Evolutionary conservation across 1,284 basidiomycete species (phyloP).

Genomic region (Ustilago vetiveriae): DNA sequence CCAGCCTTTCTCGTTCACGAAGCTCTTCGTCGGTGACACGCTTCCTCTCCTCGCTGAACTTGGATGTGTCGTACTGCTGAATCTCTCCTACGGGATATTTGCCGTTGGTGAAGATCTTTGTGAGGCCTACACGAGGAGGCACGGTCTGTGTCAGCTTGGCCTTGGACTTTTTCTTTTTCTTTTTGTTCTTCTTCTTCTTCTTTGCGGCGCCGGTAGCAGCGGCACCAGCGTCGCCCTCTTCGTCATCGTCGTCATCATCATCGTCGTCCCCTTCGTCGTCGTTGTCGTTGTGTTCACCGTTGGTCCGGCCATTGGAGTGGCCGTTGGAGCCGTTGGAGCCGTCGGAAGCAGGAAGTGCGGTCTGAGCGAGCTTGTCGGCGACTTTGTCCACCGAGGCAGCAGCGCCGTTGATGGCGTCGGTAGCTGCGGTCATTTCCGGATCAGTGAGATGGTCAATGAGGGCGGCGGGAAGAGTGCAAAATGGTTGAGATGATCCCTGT

Average conservation of each 20-base stretch:
- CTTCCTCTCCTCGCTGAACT: conserved; percentile 73
- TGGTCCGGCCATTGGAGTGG: too few relatives aligned
- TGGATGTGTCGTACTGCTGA: conserved; percentile 77
- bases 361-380: conserved; percentile 41
- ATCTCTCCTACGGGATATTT: conserved; percentile 91
- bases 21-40: conserved; percentile 91
- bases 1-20: conserved; percentile 78
- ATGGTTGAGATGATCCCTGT: too few relatives aligned
- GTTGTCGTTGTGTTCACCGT: conserved; percentile 10
- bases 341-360: conserved; percentile 28
- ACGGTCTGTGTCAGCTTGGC: conserved; percentile 75
- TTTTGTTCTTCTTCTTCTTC: conserved; percentile 90
- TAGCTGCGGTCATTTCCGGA: conserved; percentile 18
- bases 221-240: conserved; percentile 24
- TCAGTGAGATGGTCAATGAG: background rate
- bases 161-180: conserved; percentile 69
- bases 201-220: conserved; percentile 41
- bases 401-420: conserved; percentile 22
- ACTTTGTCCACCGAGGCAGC: conserved; percentile 33
- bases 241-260: conserved; percentile 54
- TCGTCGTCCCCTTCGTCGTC: conserved; percentile 22
- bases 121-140: conserved; percentile 88
- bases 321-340: conserved; percentile 35
- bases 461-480: background rate
- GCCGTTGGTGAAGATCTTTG: conserved; percentile 86